Conservation (phyloP, 2,329 filamentous ascomycete species). For the Phaeosphaeria sp. region DNA sequence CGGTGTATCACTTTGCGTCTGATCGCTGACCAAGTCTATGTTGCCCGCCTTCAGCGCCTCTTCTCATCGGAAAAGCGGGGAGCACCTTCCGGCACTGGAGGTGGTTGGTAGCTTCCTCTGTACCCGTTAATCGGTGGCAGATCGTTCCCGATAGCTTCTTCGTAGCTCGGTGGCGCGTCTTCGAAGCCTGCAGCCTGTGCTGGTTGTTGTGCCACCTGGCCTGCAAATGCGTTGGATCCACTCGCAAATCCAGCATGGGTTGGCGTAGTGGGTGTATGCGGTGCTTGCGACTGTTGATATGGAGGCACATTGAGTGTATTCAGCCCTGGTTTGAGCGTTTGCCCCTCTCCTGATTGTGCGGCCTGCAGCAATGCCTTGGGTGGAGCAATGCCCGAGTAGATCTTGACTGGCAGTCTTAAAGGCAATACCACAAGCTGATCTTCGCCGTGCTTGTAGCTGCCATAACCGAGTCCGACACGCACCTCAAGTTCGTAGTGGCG, state of each 20-base stretch:
- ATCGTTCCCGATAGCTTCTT: slow-evolving; percentile 85
- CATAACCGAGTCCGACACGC: slow-evolving; percentile 78
- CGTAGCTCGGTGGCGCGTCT: slow-evolving; percentile 92
- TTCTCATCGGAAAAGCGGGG: slow-evolving; percentile 47
- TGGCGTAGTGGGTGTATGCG: slow-evolving; percentile 34
- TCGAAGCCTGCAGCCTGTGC: slow-evolving; percentile 53
- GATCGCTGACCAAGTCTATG: not conserved
- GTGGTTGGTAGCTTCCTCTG: slow-evolving; percentile 68
- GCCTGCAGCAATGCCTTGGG: slow-evolving; percentile 77
- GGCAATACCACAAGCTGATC: slow-evolving; percentile 81
- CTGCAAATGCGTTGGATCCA: slow-evolving; percentile 24
- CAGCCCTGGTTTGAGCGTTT: slow-evolving; percentile 13
- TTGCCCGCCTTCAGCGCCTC: slow-evolving; percentile 28
- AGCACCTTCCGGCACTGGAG: slow-evolving; percentile 46
- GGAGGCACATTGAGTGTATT: slow-evolving; percentile 20
- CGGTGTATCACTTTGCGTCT: not conserved
- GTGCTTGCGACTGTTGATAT: slow-evolving; percentile 18
- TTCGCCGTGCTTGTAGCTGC: slow-evolving; percentile 60
- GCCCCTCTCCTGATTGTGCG: slow-evolving; percentile 50
- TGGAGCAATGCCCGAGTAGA: slow-evolving; percentile 88
- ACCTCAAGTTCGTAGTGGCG: slow-evolving; percentile 85
- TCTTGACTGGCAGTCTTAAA: slow-evolving; percentile 76
- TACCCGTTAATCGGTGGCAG: slow-evolving; percentile 75
- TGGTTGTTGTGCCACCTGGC: slow-evolving; percentile 24
- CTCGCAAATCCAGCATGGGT: slow-evolving; percentile 28